Base-by-base conservation (phyloP, 2,329 filamentous ascomycete genomes). In the Claviceps maximensis region DNA sequence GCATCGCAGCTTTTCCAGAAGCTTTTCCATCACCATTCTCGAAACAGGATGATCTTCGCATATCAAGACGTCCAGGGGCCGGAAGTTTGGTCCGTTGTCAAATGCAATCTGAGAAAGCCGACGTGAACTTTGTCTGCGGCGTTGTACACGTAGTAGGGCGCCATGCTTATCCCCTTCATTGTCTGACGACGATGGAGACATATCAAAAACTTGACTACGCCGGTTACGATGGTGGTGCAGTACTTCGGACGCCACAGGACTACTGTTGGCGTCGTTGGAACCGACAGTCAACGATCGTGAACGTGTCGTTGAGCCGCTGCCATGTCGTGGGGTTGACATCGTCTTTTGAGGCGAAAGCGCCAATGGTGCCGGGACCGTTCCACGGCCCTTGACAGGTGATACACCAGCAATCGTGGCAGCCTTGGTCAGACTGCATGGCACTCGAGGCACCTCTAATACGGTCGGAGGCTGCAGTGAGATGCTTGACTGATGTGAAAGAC, bases 41-140 rank as follows among this genome's bases (percentile, higher is more conserved):
- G 93, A 95, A 4, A 98, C 91, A 0, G 93, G 93, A 66, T 98
- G 93, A 62, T 98, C 93, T 70, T 98, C 93, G 65, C 93, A 97
- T 50, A 98, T 95, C 50, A 98, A 75, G 6, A 98, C 86, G 67
- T 98, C 93, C 50, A 98, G 71, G 2, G 93, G 89, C 31, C 93
- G 80, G 70, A 96, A 98, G 38, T 84, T 79, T 2, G 93, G 93
- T 0, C 86, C 86, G 51, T 91, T 89, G 42, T 86, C 79, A 40
- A 95, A 75, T 50, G 84, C 90, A 62, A 97, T 90, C 62, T 95
- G 89, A 0, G 93, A 98, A 63, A 97, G 79, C 49, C 93, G 82
- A 21, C 93, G 79, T n/a, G 91, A 95, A 67, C 90, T 96, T 66
- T 97, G 91, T n/a, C 93, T 83, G 10, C 91, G 84, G 38, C 91